phyloP scores from a whole-genome alignment of 768 basidiomycete genomes.

The Tylopilus cervinicoccineus region DNA sequence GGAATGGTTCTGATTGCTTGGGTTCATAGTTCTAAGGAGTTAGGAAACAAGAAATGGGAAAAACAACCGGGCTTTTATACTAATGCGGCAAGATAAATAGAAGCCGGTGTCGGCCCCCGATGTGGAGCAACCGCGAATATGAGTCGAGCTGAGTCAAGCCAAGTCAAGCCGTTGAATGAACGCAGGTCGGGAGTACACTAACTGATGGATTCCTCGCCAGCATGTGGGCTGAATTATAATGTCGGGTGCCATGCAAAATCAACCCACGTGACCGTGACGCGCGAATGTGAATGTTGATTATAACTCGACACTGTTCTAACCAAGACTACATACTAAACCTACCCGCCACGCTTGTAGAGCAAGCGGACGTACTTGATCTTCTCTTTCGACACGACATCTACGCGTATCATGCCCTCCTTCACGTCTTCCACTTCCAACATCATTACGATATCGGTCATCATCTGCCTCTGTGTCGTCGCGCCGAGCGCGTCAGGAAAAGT shows the following conservation, averaged over 20 bases:
- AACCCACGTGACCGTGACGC: constrained; percentile 4
- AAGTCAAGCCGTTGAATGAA: no score
- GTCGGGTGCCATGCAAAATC: no score
- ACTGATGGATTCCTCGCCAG: no score
- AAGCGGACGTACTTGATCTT: neutral
- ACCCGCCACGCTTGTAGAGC: constrained; percentile 14
- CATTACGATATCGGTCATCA: constrained; percentile 11
- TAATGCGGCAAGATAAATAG: neutral
- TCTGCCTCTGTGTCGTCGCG: constrained; percentile 5
- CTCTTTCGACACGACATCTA: neutral
- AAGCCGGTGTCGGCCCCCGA: no score
- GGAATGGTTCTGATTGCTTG: neutral
- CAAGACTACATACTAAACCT: no score
- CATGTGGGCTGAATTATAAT: no score
- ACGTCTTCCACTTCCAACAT: constrained; percentile 8
- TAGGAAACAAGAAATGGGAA: neutral
- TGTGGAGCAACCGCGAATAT: no score
- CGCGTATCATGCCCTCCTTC: constrained; percentile 7
- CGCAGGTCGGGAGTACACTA: no score
- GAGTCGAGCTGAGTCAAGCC: no score
- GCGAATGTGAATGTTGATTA: neutral
- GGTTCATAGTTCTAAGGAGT: neutral
- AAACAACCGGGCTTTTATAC: neutral
- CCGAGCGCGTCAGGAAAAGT: constrained; percentile 8
- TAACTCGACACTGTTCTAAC: no score